Evolutionary conservation across 2,329 filamentous ascomycete species (phyloP).

Genomic region (Colletotrichum noveboracense): DNA sequence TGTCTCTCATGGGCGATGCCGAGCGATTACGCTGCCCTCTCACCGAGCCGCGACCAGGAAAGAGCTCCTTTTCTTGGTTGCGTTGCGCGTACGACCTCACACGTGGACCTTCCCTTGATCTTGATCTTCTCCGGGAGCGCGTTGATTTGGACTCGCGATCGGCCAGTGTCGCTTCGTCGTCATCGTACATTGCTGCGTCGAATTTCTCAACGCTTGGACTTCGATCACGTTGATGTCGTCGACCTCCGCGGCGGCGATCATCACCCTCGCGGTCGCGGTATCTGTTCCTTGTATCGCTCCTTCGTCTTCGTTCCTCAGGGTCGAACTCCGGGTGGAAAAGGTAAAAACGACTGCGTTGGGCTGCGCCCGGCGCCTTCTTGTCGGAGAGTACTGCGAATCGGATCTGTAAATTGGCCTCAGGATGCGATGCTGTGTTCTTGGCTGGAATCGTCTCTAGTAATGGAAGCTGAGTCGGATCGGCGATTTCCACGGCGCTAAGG

Average conservation of each 20-base stretch:
- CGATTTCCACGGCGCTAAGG: constrained; percentile 56
- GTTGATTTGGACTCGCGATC: constrained; percentile 27
- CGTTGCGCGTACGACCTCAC: constrained; percentile 32
- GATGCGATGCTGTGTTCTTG: constrained; percentile 70
- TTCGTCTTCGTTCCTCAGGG: constrained; percentile 73
- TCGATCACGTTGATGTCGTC: constrained; percentile 48
- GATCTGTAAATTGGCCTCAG: constrained; percentile 73
- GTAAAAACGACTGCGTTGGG: constrained; percentile 87
- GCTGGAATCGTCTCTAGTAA: constrained; percentile 70
- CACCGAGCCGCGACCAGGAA: constrained; percentile 45
- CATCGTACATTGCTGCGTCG: constrained; percentile 84
- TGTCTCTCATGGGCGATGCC: constrained; percentile 53
- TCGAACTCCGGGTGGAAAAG: constrained; percentile 90
- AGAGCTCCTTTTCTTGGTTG: constrained; percentile 68
- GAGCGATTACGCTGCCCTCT: constrained; percentile 50
- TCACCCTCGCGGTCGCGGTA: constrained; percentile 65
- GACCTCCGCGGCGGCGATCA: constrained; percentile 36
- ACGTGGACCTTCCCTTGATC: constrained; percentile 27
- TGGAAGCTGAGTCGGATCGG: constrained; percentile 61
- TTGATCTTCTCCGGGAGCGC: constrained; percentile 37
- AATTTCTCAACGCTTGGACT: constrained; percentile 60
- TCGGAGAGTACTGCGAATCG: constrained; percentile 78
- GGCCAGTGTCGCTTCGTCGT: constrained; percentile 54
- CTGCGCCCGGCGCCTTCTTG: constrained; percentile 79
- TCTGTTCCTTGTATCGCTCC: constrained; percentile 61